A percentile compares a stretch with the other conserved stretches of the same genome.
These are phyloP conservation scores for Podospora didyma DNA, from an alignment of 495 filamentous ascomycete species.

Conservation along the genomic window DNA sequence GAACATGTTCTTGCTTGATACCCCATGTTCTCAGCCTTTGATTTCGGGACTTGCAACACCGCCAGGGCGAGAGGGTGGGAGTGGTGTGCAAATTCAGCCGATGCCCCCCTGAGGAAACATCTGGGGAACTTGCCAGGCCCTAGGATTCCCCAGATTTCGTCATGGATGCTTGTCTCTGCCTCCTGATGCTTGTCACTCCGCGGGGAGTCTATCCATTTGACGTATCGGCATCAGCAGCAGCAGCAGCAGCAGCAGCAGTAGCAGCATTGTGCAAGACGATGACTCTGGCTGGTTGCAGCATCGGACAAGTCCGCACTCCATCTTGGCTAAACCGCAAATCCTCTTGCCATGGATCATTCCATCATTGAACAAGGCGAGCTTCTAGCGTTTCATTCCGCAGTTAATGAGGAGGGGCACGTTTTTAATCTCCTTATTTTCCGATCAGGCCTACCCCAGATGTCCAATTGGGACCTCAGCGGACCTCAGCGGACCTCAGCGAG, in stretches of 20 bases:
- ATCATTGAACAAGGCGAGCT: slow-evolving; percentile 8
- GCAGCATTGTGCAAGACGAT: not conserved
- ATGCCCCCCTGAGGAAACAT: not conserved
- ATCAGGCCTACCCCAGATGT: slow-evolving; percentile 10
- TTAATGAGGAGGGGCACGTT: slow-evolving; percentile 22
- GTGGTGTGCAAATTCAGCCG: not conserved
- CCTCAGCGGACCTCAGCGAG: no score
- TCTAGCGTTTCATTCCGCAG: slow-evolving; percentile 28
- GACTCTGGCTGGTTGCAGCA: not conserved
- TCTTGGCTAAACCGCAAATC: slow-evolving; percentile 15
- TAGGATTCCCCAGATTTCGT: slow-evolving; percentile 5
- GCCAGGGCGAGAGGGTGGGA: not conserved
- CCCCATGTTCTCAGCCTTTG: not conserved
- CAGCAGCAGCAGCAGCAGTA: not conserved
- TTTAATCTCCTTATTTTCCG: slow-evolving; percentile 29
- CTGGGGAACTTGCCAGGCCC: not conserved
- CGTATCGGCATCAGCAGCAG: not conserved
- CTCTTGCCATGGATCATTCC: slow-evolving; percentile 11
- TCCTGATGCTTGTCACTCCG: not conserved
- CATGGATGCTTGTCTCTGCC: slow-evolving; percentile 6
- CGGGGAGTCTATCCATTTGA: not conserved
- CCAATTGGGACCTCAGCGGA: not conserved
- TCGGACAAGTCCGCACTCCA: not conserved
- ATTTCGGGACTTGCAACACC: not conserved
- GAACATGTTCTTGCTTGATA: not conserved